Percentiles rank a stretch among this genome's conserved stretches.
These are phyloP conservation scores for Hortiboletus flavorubellus DNA, from an alignment of 768 basidiomycete genomes.

Conservation along the genomic window DNA sequence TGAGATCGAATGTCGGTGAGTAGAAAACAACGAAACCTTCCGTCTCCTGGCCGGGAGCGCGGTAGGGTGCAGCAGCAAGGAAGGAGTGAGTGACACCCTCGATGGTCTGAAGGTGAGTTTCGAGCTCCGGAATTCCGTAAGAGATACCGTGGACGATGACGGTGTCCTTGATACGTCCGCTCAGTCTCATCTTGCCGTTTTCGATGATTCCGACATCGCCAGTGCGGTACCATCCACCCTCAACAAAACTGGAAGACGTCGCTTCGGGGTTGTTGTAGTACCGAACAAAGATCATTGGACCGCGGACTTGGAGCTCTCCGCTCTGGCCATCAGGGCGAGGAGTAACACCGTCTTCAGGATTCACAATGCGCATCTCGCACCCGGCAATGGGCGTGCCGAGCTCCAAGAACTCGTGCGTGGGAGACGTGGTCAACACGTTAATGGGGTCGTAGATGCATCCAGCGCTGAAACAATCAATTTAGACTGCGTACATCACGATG, in stretches of 20 bases:
- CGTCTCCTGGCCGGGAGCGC: slow-evolving; percentile 36
- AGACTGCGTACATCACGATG: neutral
- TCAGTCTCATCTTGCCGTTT: slow-evolving; percentile 34
- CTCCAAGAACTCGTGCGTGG: slow-evolving; percentile 36
- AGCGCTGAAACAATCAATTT: slow-evolving; percentile 21
- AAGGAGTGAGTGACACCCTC: slow-evolving; percentile 34
- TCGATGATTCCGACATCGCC: slow-evolving; percentile 48
- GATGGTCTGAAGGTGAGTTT: slow-evolving; percentile 38
- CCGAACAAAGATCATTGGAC: slow-evolving; percentile 38
- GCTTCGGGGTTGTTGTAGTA: slow-evolving; percentile 50
- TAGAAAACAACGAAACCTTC: slow-evolving; percentile 45
- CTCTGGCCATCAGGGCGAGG: slow-evolving; percentile 29
- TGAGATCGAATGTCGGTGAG: slow-evolving; percentile 28
- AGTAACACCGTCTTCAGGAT: slow-evolving; percentile 27
- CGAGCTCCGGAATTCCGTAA: slow-evolving; percentile 37
- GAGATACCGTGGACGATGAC: slow-evolving; percentile 45
- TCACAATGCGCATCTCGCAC: slow-evolving; percentile 36
- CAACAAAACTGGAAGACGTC: slow-evolving; percentile 44
- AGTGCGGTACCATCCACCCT: slow-evolving; percentile 57
- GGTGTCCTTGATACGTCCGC: slow-evolving; percentile 42
- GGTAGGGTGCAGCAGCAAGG: slow-evolving; percentile 38
- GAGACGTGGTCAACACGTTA: slow-evolving; percentile 17
- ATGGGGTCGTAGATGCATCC: slow-evolving; percentile 40
- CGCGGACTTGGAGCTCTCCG: slow-evolving; percentile 43
- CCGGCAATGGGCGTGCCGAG: slow-evolving; percentile 30